A percentile compares a stretch with the other conserved stretches of the same genome.
Evolutionary conservation across 2,329 filamentous ascomycete species (phyloP).

Genomic region (Harringtonia lauricola): DNA sequence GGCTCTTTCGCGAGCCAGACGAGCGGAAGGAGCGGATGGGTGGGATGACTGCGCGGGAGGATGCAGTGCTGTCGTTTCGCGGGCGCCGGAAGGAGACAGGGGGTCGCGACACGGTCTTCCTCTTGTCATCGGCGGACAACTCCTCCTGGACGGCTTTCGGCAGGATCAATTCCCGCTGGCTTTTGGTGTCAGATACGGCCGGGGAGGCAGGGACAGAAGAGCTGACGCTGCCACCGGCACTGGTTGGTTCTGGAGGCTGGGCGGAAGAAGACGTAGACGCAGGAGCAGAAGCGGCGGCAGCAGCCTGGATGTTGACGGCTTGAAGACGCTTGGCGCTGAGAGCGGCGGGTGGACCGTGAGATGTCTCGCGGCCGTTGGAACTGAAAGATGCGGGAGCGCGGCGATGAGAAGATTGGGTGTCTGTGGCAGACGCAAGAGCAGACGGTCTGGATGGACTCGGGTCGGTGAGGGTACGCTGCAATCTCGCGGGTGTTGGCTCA

Average conservation of each 20-base stretch:
- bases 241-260: neutral
- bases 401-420: constrained; percentile 22
- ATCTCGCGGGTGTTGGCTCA: constrained; percentile 8
- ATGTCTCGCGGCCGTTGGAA: constrained; percentile 23
- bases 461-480: constrained; percentile 17
- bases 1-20: constrained; percentile 44
- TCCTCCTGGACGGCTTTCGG: constrained; percentile 24
- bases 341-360: constrained; percentile 18
- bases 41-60: constrained; percentile 27
- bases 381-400: constrained; percentile 27
- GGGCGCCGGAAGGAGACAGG: constrained; percentile 40
- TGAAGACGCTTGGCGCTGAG: constrained; percentile 22
- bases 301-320: constrained; percentile 11
- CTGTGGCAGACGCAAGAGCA: neutral
- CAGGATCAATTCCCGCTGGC: constrained; percentile 35
- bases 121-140: constrained; percentile 37
- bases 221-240: neutral
- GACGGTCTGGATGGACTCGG: constrained; percentile 15
- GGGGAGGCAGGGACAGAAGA: too few relatives aligned
- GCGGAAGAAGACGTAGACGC: too few relatives aligned
- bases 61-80: constrained; percentile 15
- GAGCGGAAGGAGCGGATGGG: constrained; percentile 47
- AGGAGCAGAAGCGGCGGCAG: constrained; percentile 14
- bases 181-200: constrained; percentile 17
- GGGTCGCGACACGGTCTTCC: constrained; percentile 30